Evolutionary conservation across 805 yeast species (phyloP).

Genomic region (Ascoidea rubescens): DNA sequence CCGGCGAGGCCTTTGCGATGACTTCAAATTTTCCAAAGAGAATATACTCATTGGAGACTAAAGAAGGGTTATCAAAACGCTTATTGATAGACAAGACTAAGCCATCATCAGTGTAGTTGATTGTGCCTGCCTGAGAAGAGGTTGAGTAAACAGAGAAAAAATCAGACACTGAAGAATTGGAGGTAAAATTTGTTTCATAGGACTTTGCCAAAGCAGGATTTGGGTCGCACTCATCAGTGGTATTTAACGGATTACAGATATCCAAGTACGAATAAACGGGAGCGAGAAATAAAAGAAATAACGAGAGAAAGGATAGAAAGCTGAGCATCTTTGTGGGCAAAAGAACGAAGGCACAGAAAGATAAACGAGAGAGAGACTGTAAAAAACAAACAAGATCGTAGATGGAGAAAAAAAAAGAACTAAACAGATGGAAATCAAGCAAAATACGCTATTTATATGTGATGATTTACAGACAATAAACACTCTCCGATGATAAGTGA

Average conservation of each 20-base stretch:
- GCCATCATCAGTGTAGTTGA: conserved; percentile 28
- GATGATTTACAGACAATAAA: no score
- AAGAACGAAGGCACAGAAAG: no score
- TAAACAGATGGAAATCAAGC: no score
- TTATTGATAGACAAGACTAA: conserved; percentile 31
- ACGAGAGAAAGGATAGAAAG: no score
- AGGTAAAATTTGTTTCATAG: conserved; percentile 16
- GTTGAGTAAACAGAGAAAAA: conserved; percentile 15
- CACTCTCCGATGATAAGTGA: no score
- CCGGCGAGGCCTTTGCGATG: conserved; percentile 40
- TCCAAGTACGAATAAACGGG: no score
- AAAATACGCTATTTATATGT: no score
- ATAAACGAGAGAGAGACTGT: no score
- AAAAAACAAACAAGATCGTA: no score
- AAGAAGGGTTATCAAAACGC: conserved; percentile 47
- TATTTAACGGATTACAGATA: conserved; percentile 21
- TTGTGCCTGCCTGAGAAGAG: conserved; percentile 15
- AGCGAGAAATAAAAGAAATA: no score
- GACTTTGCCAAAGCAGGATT: neutral
- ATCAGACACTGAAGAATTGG: conserved; percentile 14
- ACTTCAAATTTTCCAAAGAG: conserved; percentile 63
- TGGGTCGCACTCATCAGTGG: neutral
- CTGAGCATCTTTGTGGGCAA: no score
- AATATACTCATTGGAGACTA: conserved; percentile 48
- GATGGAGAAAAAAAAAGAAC: no score